Evolutionary conservation across 225 moss, liverwort and hornwort species (phyloP), one percentile per base, ranked within the genome.

Genomic region (Rhytidiadelphus loreus): DNA sequence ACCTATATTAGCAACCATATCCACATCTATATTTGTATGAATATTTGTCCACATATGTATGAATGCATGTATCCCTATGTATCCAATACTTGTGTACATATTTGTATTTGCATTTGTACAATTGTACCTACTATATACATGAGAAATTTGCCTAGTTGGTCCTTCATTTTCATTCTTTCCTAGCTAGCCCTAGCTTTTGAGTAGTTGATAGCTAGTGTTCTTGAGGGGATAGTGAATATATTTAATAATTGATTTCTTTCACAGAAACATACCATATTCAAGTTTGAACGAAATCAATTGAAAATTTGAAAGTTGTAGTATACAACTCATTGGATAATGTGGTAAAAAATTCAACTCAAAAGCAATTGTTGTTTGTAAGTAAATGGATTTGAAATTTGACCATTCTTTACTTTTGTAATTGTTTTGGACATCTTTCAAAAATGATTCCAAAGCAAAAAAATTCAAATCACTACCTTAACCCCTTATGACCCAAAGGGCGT

Each of bases 61-160:
- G 29, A 72, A 8, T 43, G 44, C 0, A 44, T 10, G 28, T 72
- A 28, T 72, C 9, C 28, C 21, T 72, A 10, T 72, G 4, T 44
- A 44, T 44, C 16, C 6, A 44, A 72, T 72, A 44, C 2, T 29
- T 44, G 9, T 43, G 2, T 16, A 28, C 3, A 28, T 28, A 14
- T 41, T 70, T 41, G 25, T 41, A 41, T 70, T 4, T 2, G 1
- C 25, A 25, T 46, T 18, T 46, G 44, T 29, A 72, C 25, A 25
- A 29, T 18, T 46, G 44, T 29, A 72, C 11, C 3, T 44, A 10
- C 3, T 28, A 1, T 44, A 44, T 16, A 28, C 9, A 43, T 0
- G 0, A 43, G 3, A 71, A 2, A 43, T 8, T 28, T 71, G 43
- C 43, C 13, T 72, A 29, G 16, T 3, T 10, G 1, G 1, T 1